Conservation (phyloP, 352 stramenopile species). For the Globisporangium emineosum region DNA sequence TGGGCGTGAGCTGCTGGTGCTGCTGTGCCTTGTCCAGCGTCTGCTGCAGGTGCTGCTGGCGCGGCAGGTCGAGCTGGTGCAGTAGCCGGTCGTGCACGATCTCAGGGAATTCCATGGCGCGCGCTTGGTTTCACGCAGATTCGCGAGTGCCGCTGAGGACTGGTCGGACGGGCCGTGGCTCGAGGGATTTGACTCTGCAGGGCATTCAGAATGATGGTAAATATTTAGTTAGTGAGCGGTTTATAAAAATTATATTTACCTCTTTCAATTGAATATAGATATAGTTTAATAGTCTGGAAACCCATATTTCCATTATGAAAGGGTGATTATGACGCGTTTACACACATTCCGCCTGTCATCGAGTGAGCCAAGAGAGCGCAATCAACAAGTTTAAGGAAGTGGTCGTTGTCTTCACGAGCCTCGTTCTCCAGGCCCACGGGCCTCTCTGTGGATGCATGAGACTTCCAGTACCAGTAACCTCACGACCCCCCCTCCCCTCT, state of each 20-base stretch:
- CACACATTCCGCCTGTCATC: background rate
- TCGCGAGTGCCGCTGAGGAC: background rate
- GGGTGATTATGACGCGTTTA: background rate
- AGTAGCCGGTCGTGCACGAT: slow-evolving; percentile 27
- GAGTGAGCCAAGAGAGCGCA: background rate
- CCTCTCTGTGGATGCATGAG: too few relatives aligned
- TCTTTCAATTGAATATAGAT: background rate
- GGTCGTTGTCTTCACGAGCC: too few relatives aligned
- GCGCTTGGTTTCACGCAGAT: background rate
- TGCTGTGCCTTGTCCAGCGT: slow-evolving; percentile 20
- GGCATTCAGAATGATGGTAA: background rate
- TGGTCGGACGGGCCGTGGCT: too few relatives aligned
- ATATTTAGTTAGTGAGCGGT: background rate
- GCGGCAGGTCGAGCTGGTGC: slow-evolving; percentile 31
- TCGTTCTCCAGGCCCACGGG: too few relatives aligned
- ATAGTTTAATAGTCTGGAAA: background rate
- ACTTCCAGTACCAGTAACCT: too few relatives aligned
- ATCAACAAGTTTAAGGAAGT: too few relatives aligned
- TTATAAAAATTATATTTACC: background rate
- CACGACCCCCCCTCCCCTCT: too few relatives aligned
- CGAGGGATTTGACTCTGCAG: too few relatives aligned
- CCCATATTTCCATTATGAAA: background rate
- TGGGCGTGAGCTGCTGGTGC: slow-evolving; percentile 4
- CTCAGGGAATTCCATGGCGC: slow-evolving; percentile 27
- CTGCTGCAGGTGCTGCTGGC: slow-evolving; percentile 23